These are phyloP conservation scores for Zelopaecilomyces penicillatus DNA, from an alignment of 2,329 filamentous ascomycete species.

Conservation along the genomic window DNA sequence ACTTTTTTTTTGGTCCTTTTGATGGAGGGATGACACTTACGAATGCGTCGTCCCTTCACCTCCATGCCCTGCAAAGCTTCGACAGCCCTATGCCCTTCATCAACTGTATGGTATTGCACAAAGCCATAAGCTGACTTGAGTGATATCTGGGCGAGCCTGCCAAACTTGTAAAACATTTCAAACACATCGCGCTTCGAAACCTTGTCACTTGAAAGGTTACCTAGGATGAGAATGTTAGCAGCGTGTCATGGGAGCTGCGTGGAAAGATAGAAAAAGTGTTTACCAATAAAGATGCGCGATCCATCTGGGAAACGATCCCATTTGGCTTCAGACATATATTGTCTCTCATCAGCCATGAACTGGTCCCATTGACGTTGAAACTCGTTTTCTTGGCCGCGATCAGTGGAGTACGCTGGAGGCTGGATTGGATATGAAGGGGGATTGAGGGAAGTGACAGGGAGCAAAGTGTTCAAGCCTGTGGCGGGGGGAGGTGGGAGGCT, in stretches of 20 bases:
- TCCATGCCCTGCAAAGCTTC: conserved; percentile 70
- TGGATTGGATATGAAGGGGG: conserved; percentile 24
- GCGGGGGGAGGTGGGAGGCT: conserved; percentile 22
- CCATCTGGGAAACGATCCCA: conserved; percentile 75
- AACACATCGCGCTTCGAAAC: conserved; percentile 93
- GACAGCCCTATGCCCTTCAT: conserved; percentile 68
- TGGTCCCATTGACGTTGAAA: conserved; percentile 61
- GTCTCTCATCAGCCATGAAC: conserved; percentile 64
- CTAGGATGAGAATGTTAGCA: conserved; percentile 36
- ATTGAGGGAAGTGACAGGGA: conserved; percentile 22
- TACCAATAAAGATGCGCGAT: conserved; percentile 75
- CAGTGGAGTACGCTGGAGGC: conserved; percentile 18
- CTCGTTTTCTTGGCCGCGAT: conserved; percentile 31
- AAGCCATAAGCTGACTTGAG: conserved; percentile 97
- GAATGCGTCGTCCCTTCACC: conserved; percentile 84
- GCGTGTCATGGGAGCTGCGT: conserved; percentile 7
- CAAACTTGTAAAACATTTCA: conserved; percentile 78
- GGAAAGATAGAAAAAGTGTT: conserved; percentile 23
- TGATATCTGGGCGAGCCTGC: conserved; percentile 84
- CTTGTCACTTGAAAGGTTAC: conserved; percentile 86
- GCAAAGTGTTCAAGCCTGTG: conserved; percentile 20
- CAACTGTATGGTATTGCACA: conserved; percentile 77
- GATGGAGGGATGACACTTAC: conserved; percentile 46
- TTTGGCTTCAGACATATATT: conserved; percentile 67
- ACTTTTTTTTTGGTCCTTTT: not conserved